phyloP scores from a whole-genome alignment of 1,284 basidiomycete genomes.

The Cerioporus squamosus region DNA sequence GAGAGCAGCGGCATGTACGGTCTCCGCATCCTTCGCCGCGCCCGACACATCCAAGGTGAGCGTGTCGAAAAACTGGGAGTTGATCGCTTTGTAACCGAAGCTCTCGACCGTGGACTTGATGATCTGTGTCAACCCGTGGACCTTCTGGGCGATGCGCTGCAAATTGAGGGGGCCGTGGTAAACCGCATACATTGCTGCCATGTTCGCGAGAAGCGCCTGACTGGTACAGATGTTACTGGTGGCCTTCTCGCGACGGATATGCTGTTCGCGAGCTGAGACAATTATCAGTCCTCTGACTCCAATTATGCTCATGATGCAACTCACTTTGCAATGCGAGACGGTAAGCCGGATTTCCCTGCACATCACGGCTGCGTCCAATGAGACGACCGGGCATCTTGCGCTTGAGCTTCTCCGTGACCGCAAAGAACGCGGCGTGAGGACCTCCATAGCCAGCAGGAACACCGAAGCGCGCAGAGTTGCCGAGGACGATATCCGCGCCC shows the following conservation, averaged over 20 bases:
- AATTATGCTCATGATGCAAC: slow-evolving; percentile 28
- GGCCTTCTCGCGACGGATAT: slow-evolving; percentile 95
- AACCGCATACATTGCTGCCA: slow-evolving; percentile 97
- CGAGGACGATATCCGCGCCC: slow-evolving; percentile 96
- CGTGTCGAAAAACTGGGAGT: slow-evolving; percentile 89
- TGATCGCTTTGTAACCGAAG: slow-evolving; percentile 73
- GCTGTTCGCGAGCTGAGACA: slow-evolving; percentile 85
- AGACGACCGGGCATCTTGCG: slow-evolving; percentile 97
- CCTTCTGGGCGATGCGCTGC: slow-evolving; percentile 85
- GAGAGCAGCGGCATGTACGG: slow-evolving; percentile 74
- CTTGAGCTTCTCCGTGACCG: slow-evolving; percentile 91
- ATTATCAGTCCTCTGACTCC: neutral
- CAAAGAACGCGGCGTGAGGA: slow-evolving; percentile 96
- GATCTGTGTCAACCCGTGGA: slow-evolving; percentile 88
- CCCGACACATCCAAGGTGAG: slow-evolving; percentile 83
- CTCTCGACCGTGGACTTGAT: slow-evolving; percentile 73
- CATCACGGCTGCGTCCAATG: slow-evolving; percentile 90
- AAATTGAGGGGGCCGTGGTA: slow-evolving; percentile 95
- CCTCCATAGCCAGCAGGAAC: slow-evolving; percentile 92
- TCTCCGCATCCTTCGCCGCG: slow-evolving; percentile 60
- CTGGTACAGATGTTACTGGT: slow-evolving; percentile 95
- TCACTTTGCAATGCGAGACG: slow-evolving; percentile 92
- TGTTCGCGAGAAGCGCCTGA: slow-evolving; percentile 94
- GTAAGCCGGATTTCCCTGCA: slow-evolving; percentile 86
- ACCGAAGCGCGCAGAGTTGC: slow-evolving; percentile 95